A percentile compares a stretch with the other conserved stretches of the same genome.
phyloP scores from a whole-genome alignment of 106 monocot genomes.

The Allium cepa region DNA sequence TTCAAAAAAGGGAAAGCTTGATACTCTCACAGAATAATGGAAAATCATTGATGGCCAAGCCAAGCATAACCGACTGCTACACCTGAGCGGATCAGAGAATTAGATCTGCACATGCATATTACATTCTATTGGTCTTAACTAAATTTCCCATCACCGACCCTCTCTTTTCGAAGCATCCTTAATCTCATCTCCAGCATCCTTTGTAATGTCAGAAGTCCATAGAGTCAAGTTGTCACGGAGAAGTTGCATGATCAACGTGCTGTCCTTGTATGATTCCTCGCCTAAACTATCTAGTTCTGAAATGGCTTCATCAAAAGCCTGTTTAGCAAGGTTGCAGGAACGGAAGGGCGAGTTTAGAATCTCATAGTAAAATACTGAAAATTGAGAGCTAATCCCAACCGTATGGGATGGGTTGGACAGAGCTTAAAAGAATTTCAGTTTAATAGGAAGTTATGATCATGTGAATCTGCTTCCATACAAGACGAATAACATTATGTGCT shows the following conservation, averaged over 20 bases:
- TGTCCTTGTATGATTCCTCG: neutral
- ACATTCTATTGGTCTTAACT: too few relatives aligned
- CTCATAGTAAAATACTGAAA: constrained; percentile 2
- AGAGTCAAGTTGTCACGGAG: neutral
- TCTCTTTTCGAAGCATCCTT: neutral
- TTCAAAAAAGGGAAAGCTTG: too few relatives aligned
- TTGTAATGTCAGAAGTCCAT: neutral
- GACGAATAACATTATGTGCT: too few relatives aligned
- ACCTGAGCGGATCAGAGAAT: too few relatives aligned
- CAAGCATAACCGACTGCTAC: too few relatives aligned
- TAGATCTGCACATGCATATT: too few relatives aligned
- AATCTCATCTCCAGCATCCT: neutral
- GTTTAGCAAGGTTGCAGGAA: constrained; percentile 1
- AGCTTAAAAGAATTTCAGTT: too few relatives aligned
- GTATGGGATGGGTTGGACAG: constrained; percentile 6
- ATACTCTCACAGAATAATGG: too few relatives aligned
- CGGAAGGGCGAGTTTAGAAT: neutral
- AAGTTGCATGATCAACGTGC: neutral
- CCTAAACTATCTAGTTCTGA: neutral
- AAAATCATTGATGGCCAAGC: too few relatives aligned
- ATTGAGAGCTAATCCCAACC: neutral
- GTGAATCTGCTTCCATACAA: too few relatives aligned
- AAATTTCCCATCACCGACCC: too few relatives aligned
- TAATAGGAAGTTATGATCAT: too few relatives aligned
- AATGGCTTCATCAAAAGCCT: neutral